phyloP scores from a whole-genome alignment of 176 grass and related monocot species.

The Pharus latifolius region DNA sequence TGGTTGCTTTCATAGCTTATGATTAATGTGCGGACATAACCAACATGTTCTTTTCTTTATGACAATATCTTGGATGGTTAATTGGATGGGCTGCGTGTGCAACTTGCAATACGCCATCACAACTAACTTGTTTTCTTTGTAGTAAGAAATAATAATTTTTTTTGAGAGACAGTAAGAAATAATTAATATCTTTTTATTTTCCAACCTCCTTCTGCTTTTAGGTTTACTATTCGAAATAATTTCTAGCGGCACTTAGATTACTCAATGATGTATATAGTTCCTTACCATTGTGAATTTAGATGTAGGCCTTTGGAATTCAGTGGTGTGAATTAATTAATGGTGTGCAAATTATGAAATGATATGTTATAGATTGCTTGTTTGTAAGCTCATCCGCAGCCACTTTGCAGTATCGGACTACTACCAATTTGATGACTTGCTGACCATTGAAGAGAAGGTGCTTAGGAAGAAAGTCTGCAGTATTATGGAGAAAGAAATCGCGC shows the following conservation, averaged over 20 bases:
- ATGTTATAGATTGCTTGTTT: background rate
- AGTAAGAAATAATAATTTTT: background rate
- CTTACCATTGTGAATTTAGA: background rate
- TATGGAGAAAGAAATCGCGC: constrained; percentile 75
- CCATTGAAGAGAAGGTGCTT: constrained; percentile 44
- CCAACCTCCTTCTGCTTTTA: background rate
- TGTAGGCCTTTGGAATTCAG: too few relatives aligned
- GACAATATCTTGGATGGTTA: background rate
- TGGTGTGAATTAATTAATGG: background rate
- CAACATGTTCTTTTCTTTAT: background rate
- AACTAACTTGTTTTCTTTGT: background rate
- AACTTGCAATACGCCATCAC: background rate
- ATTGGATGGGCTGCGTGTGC: background rate
- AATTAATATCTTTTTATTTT: background rate
- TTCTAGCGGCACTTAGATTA: background rate
- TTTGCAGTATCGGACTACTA: constrained; percentile 88
- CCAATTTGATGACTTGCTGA: constrained; percentile 83
- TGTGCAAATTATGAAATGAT: background rate
- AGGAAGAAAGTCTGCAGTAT: constrained; percentile 51
- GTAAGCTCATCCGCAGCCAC: background rate
- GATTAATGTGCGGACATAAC: background rate
- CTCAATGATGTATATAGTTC: background rate
- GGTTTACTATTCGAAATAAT: background rate
- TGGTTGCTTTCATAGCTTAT: background rate
- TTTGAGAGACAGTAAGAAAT: background rate